phyloP scores from a whole-genome alignment of 2,329 filamentous ascomycete genomes.

The Chaetomium strumarium region DNA sequence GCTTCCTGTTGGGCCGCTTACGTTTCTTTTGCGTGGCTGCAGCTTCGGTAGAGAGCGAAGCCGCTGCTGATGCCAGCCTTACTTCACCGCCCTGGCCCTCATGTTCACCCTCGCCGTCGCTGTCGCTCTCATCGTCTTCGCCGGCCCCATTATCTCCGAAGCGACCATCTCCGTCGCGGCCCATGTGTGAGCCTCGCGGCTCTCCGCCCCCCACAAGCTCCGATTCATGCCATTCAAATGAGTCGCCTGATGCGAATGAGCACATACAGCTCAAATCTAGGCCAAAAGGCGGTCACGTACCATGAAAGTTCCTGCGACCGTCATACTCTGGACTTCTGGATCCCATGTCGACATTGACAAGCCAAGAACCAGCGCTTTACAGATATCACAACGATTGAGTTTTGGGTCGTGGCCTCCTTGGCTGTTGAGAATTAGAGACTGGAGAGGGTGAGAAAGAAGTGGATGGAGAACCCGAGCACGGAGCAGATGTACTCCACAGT shows the following conservation, averaged over 20 bases:
- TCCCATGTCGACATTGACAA: conserved; percentile 12
- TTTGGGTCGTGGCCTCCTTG: too few relatives aligned
- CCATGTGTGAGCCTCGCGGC: neutral
- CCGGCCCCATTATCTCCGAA: neutral
- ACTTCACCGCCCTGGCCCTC: conserved; percentile 9
- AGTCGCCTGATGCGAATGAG: conserved; percentile 5
- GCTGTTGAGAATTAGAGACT: too few relatives aligned
- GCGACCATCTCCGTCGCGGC: conserved; percentile 6
- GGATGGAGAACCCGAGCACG: too few relatives aligned
- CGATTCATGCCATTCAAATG: neutral
- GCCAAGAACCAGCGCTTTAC: too few relatives aligned
- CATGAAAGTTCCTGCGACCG: conserved; percentile 2
- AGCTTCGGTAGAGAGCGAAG: neutral
- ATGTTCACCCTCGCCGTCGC: conserved; percentile 1
- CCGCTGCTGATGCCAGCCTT: neutral
- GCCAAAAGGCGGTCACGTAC: neutral
- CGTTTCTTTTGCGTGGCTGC: conserved; percentile 6
- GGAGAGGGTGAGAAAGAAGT: too few relatives aligned
- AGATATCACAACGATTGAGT: too few relatives aligned
- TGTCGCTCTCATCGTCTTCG: neutral
- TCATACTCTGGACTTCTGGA: conserved; percentile 3
- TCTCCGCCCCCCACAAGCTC: neutral
- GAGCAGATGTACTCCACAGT: too few relatives aligned
- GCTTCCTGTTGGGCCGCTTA: conserved; percentile 12
- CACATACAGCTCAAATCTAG: neutral